phyloP scores from a whole-genome alignment of 768 basidiomycete genomes.

The Leccinum pellstonianum region DNA sequence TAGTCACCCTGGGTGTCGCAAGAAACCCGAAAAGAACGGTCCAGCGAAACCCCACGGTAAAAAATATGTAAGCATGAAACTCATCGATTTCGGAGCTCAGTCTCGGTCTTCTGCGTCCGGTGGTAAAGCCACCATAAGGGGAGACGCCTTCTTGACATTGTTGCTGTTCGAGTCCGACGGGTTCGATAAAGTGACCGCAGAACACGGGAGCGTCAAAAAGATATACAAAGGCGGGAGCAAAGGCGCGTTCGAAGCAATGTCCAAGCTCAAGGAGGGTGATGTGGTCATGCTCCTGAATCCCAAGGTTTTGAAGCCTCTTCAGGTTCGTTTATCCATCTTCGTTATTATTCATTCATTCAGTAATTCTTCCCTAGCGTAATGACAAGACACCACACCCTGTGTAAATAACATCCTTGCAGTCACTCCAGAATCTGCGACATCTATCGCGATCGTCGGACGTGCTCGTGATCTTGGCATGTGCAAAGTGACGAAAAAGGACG shows the following conservation, averaged over 20 bases:
- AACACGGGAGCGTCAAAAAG: constrained; percentile 54
- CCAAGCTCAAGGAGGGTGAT: constrained; percentile 83
- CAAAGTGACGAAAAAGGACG: constrained; percentile 71
- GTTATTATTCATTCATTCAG: background rate
- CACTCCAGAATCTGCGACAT: constrained; percentile 78
- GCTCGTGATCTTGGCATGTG: constrained; percentile 88
- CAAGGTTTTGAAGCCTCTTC: constrained; percentile 79
- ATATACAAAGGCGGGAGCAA: constrained; percentile 85
- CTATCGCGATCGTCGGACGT: constrained; percentile 84
- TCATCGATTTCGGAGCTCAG: constrained; percentile 76
- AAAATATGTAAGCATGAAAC: constrained; percentile 84
- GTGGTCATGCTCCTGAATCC: constrained; percentile 92
- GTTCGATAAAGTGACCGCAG: constrained; percentile 53
- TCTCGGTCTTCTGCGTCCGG: constrained; percentile 53
- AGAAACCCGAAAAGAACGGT: constrained; percentile 17
- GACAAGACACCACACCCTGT: constrained; percentile 66
- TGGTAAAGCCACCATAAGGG: constrained; percentile 59
- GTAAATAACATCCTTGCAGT: constrained; percentile 81
- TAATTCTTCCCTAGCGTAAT: constrained; percentile 12
- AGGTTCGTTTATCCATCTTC: constrained; percentile 47
- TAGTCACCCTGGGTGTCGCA: constrained; percentile 5
- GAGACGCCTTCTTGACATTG: constrained; percentile 81
- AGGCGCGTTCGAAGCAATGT: constrained; percentile 88
- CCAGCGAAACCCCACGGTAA: constrained; percentile 52
- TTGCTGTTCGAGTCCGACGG: constrained; percentile 87